Evolutionary conservation across 257 asterid species (phyloP).

Genomic region (Apocynum venetum): DNA sequence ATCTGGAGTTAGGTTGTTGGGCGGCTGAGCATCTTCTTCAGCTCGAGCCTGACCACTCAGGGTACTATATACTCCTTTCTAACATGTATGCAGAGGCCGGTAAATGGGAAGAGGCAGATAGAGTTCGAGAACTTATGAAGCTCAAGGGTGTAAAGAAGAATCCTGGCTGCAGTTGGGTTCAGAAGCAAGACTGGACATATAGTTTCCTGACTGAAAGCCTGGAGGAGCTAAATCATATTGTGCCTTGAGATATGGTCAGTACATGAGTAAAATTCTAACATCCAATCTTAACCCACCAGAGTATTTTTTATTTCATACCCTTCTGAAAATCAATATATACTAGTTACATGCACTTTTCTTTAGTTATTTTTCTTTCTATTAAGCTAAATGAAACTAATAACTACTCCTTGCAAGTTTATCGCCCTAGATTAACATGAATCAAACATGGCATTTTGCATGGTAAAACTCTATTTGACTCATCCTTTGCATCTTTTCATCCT

Average conservation of each 20-base stretch:
- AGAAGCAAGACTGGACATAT: slow-evolving; percentile 34
- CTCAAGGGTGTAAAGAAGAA: slow-evolving; percentile 56
- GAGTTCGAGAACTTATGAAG: slow-evolving; percentile 57
- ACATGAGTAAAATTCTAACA: background rate
- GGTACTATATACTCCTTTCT: slow-evolving; percentile 57
- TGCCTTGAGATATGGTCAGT: slow-evolving; percentile 23
- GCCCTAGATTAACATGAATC: no score
- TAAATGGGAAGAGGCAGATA: slow-evolving; percentile 70
- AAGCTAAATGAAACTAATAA: no score
- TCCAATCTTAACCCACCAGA: background rate
- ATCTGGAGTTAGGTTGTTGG: slow-evolving; percentile 62
- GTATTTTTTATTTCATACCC: no score
- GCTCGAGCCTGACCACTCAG: slow-evolving; percentile 61
- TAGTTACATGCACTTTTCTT: no score
- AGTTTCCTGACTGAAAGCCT: slow-evolving; percentile 41
- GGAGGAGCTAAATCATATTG: slow-evolving; percentile 31
- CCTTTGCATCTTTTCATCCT: no score
- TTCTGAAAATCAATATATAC: no score
- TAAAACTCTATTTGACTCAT: no score
- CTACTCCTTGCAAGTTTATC: no score
- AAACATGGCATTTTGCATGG: no score
- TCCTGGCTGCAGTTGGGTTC: slow-evolving; percentile 84
- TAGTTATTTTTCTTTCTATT: no score
- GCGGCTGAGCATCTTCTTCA: slow-evolving; percentile 60
- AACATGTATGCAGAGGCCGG: slow-evolving; percentile 78